Conservation (phyloP, 176 grass and related monocot genomes). For the Triticum timopheevii region DNA sequence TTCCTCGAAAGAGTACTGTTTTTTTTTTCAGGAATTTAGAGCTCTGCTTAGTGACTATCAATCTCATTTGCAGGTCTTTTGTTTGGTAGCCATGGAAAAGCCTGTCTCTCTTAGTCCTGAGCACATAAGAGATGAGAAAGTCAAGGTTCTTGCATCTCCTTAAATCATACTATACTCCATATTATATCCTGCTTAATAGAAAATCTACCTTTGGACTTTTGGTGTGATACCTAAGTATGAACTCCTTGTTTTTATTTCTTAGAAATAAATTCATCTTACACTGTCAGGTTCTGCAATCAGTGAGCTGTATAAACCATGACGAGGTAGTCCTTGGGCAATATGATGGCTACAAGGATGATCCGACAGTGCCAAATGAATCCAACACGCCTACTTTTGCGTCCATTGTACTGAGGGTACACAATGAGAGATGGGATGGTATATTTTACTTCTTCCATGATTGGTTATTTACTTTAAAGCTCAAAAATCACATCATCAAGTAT, state of each 20-base stretch:
- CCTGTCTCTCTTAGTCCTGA: conserved; percentile 87
- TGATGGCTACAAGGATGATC: conserved; percentile 91
- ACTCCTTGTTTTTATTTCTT: not conserved
- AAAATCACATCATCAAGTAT: not conserved
- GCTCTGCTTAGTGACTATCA: conserved; percentile 12
- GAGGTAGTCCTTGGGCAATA: conserved; percentile 97
- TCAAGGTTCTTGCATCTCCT: conserved; percentile 67
- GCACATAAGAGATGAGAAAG: conserved; percentile 99
- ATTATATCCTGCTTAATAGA: not conserved
- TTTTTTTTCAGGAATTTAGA: conserved; percentile 12
- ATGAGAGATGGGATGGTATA: conserved; percentile 99
- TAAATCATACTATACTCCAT: conserved; percentile 7
- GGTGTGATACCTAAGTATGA: not conserved
- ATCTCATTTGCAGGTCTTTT: conserved; percentile 68
- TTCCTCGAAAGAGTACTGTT: not conserved
- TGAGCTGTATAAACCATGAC: conserved; percentile 73
- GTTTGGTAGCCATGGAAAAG: conserved; percentile 99
- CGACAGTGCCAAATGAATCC: conserved; percentile 82
- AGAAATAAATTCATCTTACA: not conserved
- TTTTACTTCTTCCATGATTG: conserved; percentile 12
- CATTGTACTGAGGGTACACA: conserved; percentile 73
- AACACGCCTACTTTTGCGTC: conserved; percentile 95
- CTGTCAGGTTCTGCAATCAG: conserved; percentile 89
- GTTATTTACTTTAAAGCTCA: not conserved
- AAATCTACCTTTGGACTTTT: conserved; percentile 2